Conservation (phyloP, 768 basidiomycete genomes). For the Russula brevipes region DNA sequence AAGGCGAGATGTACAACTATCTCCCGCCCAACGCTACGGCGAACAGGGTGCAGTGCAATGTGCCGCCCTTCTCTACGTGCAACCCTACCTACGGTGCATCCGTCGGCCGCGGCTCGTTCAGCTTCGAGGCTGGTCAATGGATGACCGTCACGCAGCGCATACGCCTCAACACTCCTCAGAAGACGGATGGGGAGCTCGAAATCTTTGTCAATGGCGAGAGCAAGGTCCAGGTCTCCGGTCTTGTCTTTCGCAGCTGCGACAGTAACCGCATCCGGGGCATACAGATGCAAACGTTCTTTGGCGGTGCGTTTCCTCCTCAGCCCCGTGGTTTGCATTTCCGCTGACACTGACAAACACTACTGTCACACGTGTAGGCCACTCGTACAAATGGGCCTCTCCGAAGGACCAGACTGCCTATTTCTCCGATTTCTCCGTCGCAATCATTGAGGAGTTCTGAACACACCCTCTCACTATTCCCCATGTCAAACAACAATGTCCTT, state of each 20-base stretch:
- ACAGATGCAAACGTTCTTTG: constrained; percentile 78
- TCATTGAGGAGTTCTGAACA: constrained; percentile 37
- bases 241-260: constrained; percentile 44
- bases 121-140: constrained; percentile 57
- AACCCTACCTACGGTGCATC: constrained; percentile 61
- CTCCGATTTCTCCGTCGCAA: constrained; percentile 64
- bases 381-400: constrained; percentile 50
- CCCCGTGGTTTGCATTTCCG: no score
- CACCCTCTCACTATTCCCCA: neutral
- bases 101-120: constrained; percentile 63
- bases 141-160: constrained; percentile 60
- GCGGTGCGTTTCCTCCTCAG: constrained; percentile 39
- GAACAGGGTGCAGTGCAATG: constrained; percentile 46
- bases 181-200: constrained; percentile 67
- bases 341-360: neutral
- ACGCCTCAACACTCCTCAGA: constrained; percentile 64
- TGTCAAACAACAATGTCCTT: neutral
- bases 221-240: constrained; percentile 51
- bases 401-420: constrained; percentile 59
- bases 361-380: constrained; percentile 37
- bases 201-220: constrained; percentile 62
- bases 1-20: constrained; percentile 69
- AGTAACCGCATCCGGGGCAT: constrained; percentile 57
- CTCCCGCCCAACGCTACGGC: constrained; percentile 45
- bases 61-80: constrained; percentile 44